Evolutionary conservation across 2,329 filamentous ascomycete species (phyloP).

Genomic region (Chaetomium sp.): DNA sequence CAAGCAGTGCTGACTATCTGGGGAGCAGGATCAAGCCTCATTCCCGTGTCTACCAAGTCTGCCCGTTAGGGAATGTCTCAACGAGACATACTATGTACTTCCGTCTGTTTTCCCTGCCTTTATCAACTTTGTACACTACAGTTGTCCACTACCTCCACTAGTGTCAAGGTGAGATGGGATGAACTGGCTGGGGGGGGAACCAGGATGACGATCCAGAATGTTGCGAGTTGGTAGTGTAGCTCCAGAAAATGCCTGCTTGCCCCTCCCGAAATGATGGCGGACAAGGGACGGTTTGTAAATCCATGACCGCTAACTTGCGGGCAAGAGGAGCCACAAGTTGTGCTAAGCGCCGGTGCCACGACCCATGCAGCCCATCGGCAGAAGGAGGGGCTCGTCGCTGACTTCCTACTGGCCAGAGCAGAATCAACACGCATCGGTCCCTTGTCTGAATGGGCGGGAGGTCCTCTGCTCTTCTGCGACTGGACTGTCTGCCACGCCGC

Average conservation of each 20-base stretch:
- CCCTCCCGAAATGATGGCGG: slow-evolving; percentile 4
- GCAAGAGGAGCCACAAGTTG: slow-evolving; percentile 32
- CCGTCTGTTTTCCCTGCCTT: too few species aligned
- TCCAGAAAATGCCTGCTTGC: slow-evolving; percentile 15
- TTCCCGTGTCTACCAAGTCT: too few species aligned
- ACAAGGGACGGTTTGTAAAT: slow-evolving; percentile 13
- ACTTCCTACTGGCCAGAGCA: slow-evolving; percentile 28
- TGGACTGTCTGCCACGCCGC: not conserved
- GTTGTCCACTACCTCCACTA: too few species aligned
- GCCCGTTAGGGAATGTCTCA: too few species aligned
- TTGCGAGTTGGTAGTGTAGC: slow-evolving; percentile 7
- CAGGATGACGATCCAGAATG: slow-evolving; percentile 9
- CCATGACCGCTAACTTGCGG: slow-evolving; percentile 19
- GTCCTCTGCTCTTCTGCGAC: slow-evolving; percentile 11
- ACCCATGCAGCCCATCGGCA: slow-evolving; percentile 40
- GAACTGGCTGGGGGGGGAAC: not conserved
- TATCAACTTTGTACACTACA: too few species aligned
- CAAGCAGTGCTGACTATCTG: too few species aligned
- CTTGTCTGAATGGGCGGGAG: slow-evolving; percentile 11
- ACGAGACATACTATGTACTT: too few species aligned
- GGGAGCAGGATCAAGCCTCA: too few species aligned
- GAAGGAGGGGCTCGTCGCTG: slow-evolving; percentile 22
- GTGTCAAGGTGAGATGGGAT: slow-evolving; percentile 3
- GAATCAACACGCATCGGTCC: slow-evolving; percentile 32
- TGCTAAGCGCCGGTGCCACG: slow-evolving; percentile 50